These are phyloP conservation scores for Xylariales sp. DNA, from an alignment of 2,329 filamentous ascomycete species.

Conservation along the genomic window DNA sequence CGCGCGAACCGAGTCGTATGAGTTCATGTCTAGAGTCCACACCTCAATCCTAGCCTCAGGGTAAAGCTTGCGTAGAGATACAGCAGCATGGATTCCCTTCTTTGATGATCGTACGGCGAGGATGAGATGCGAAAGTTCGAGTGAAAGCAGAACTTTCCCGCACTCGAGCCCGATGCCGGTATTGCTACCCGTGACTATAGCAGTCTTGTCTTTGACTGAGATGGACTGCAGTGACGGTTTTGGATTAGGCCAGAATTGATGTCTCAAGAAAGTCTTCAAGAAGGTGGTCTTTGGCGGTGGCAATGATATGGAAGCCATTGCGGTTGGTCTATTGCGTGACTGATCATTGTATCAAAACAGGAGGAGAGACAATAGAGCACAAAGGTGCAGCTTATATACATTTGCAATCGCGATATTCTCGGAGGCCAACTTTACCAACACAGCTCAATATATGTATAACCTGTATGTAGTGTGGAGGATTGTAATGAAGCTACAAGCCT, in stretches of 20 bases:
- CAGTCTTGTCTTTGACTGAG: slow-evolving; percentile 4
- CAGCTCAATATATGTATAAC: too few relatives aligned
- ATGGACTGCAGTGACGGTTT: not conserved
- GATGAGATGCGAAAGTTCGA: slow-evolving; percentile 9
- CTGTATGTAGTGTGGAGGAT: too few relatives aligned
- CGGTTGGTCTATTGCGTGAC: not conserved
- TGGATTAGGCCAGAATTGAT: not conserved
- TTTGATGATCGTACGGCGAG: slow-evolving; percentile 9
- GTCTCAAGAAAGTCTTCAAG: not conserved
- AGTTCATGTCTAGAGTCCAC: slow-evolving; percentile 10
- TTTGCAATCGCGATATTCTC: too few relatives aligned
- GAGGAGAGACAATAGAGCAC: too few relatives aligned
- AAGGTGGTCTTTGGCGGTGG: not conserved
- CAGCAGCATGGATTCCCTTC: slow-evolving; percentile 1
- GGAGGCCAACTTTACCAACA: too few relatives aligned
- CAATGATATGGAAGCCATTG: not conserved
- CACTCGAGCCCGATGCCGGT: slow-evolving; percentile 10
- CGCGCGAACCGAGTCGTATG: slow-evolving; percentile 8
- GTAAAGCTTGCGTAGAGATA: not conserved
- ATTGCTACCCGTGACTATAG: slow-evolving; percentile 12
- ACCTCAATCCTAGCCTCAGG: slow-evolving; percentile 5
- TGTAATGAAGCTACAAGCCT: too few relatives aligned
- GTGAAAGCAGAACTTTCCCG: slow-evolving; percentile 5
- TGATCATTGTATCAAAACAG: too few relatives aligned
- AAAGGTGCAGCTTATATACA: too few relatives aligned